A percentile compares a stretch with the other conserved stretches of the same genome.
Evolutionary conservation across 2,329 filamentous ascomycete species (phyloP).

Genomic region (Fusarium veterinarium): DNA sequence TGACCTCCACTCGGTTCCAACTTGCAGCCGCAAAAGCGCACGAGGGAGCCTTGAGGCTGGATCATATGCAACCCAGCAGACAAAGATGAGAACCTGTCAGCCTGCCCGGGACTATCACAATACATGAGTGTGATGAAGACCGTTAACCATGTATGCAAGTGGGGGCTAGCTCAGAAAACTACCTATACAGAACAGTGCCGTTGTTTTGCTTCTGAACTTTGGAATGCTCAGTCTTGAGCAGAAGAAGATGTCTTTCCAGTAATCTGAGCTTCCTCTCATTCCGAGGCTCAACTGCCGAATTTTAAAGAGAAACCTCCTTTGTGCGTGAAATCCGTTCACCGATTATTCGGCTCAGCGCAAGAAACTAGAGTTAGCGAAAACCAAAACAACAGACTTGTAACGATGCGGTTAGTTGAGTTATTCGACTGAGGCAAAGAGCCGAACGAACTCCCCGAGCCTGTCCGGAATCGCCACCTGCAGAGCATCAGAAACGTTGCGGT

Average conservation of each 20-base stretch:
- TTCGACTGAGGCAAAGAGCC: background rate
- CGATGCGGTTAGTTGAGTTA: slow-evolving; percentile 24
- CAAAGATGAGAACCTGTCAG: slow-evolving; percentile 11
- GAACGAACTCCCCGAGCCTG: slow-evolving; percentile 35
- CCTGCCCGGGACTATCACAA: background rate
- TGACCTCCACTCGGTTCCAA: slow-evolving; percentile 14
- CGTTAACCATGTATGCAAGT: slow-evolving; percentile 17
- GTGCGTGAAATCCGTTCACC: slow-evolving; percentile 30
- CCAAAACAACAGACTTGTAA: slow-evolving; percentile 7
- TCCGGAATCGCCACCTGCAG: slow-evolving; percentile 15
- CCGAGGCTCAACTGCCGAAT: background rate
- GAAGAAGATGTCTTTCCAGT: background rate
- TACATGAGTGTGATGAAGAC: slow-evolving; percentile 6
- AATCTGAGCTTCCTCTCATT: background rate
- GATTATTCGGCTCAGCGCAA: slow-evolving; percentile 6
- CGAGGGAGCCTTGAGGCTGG: slow-evolving; percentile 24
- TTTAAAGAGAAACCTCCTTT: background rate
- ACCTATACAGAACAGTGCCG: background rate
- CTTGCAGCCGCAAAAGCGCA: slow-evolving; percentile 10
- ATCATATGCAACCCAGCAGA: slow-evolving; percentile 12
- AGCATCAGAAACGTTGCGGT: slow-evolving; percentile 2
- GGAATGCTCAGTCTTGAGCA: background rate
- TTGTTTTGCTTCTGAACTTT: background rate
- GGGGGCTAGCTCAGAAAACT: slow-evolving; percentile 3
- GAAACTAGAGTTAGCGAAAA: slow-evolving; percentile 11